phyloP scores from a whole-genome alignment of 768 basidiomycete species.

The Kwoniella sp. region DNA sequence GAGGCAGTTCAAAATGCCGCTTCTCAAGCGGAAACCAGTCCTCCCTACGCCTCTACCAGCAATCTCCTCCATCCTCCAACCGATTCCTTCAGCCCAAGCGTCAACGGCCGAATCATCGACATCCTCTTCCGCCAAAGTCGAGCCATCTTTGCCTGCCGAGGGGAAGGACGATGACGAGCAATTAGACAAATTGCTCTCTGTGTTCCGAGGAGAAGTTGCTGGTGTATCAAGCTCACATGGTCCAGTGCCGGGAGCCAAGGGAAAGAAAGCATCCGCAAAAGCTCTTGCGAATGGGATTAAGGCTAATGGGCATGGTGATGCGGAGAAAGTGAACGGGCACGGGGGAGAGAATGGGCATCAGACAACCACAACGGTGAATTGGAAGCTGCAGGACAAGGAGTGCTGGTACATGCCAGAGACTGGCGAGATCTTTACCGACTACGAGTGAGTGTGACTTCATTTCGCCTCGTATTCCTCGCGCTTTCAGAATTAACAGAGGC shows the following conservation, averaged over 20 bases:
- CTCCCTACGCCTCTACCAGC: conserved; percentile 42
- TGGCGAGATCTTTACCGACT: conserved; percentile 95
- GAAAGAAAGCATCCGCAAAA: conserved; percentile 15
- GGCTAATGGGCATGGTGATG: not conserved
- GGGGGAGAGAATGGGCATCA: not conserved
- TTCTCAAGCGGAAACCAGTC: conserved; percentile 50
- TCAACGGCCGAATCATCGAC: conserved; percentile 17
- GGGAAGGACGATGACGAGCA: conserved; percentile 54
- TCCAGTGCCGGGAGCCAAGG: conserved; percentile 10
- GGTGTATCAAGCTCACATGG: conserved; percentile 9
- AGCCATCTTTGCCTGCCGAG: conserved; percentile 37
- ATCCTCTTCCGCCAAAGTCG: not conserved
- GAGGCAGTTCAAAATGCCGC: conserved; percentile 36
- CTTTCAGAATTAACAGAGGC: not conserved
- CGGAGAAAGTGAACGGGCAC: not conserved
- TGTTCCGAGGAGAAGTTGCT: conserved; percentile 42
- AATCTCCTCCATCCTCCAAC: conserved; percentile 42
- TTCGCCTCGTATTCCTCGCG: conserved; percentile 17
- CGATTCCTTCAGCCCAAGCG: conserved; percentile 20
- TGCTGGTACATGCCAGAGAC: conserved; percentile 93
- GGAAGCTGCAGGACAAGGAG: conserved; percentile 41
- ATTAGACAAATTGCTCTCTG: conserved; percentile 42
- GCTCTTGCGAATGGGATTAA: not conserved
- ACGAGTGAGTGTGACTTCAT: conserved; percentile 72
- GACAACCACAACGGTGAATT: conserved; percentile 3